Percentiles rank a stretch among this genome's conserved stretches.
phyloP scores from a whole-genome alignment of 495 filamentous ascomycete species.

The Hypoxylon fragiforme region DNA sequence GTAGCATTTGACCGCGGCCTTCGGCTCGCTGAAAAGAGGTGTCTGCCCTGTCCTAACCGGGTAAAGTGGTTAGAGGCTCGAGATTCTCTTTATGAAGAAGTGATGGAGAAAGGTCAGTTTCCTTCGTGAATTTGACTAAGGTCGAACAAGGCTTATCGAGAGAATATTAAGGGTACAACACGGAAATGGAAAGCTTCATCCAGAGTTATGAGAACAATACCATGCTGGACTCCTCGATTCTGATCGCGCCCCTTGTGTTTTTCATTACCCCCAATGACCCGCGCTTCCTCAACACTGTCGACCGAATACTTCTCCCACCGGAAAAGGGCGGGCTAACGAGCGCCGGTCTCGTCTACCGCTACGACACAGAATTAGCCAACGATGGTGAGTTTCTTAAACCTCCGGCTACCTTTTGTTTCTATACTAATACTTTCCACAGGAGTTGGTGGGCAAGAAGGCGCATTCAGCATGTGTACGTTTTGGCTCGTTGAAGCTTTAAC shows the following conservation, averaged over 20 bases:
- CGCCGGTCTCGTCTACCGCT: slow-evolving; percentile 71
- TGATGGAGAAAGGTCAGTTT: slow-evolving; percentile 62
- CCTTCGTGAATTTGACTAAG: background rate
- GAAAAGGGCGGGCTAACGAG: slow-evolving; percentile 74
- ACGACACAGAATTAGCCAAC: slow-evolving; percentile 65
- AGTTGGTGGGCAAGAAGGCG: slow-evolving; percentile 73
- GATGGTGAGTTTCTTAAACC: slow-evolving; percentile 58
- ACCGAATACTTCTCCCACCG: slow-evolving; percentile 64
- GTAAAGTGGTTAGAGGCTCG: slow-evolving; percentile 62
- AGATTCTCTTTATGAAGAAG: slow-evolving; percentile 69
- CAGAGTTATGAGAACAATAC: slow-evolving; percentile 72
- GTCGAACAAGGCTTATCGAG: background rate
- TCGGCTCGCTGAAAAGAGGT: slow-evolving; percentile 69
- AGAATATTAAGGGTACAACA: slow-evolving; percentile 61
- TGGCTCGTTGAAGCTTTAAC: slow-evolving; percentile 79
- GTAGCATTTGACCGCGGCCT: slow-evolving; percentile 73
- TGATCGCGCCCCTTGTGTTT: slow-evolving; percentile 74
- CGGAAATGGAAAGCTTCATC: slow-evolving; percentile 64
- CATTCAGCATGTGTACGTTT: slow-evolving; percentile 78
- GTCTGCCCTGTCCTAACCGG: slow-evolving; percentile 69
- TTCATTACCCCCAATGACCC: slow-evolving; percentile 76
- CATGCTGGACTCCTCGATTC: slow-evolving; percentile 68
- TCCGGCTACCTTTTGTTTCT: no score
- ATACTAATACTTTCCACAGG: slow-evolving; percentile 46
- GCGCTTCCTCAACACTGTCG: slow-evolving; percentile 68